Conservation (phyloP, 208 protist species). For the Herpetomonas samuelpessoai region DNA sequence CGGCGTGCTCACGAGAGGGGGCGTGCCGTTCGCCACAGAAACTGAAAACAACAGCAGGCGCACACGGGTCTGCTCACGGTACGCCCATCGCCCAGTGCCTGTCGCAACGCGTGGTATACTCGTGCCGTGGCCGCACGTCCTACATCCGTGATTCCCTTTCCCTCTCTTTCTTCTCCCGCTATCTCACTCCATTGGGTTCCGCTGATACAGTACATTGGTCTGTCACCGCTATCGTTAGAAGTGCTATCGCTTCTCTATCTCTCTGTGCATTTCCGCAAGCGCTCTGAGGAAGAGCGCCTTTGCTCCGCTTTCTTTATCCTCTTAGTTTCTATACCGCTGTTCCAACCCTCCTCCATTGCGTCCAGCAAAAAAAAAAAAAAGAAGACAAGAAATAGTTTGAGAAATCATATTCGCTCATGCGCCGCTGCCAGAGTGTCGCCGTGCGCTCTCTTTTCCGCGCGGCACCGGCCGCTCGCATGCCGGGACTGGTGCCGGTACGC, state of each 20-base stretch:
- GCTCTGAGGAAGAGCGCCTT: not conserved
- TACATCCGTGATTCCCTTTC: too few species aligned
- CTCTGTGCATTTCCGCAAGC: not conserved
- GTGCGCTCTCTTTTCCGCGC: not conserved
- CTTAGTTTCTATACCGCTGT: not conserved
- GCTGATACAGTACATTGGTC: too few species aligned
- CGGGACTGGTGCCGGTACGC: not conserved
- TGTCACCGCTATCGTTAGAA: too few species aligned
- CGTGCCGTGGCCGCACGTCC: too few species aligned
- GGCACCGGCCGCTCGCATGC: constrained; percentile 14
- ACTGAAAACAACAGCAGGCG: too few species aligned
- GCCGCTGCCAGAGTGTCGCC: not conserved
- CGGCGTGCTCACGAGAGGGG: too few species aligned
- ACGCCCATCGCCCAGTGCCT: too few species aligned
- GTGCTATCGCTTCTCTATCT: constrained; percentile 1
- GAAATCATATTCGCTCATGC: not conserved
- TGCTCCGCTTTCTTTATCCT: not conserved
- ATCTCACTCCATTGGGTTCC: too few species aligned
- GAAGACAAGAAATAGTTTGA: not conserved
- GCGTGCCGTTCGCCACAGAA: too few species aligned
- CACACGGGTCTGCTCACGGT: too few species aligned
- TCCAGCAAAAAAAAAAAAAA: not conserved
- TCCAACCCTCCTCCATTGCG: not conserved
- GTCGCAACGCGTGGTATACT: too few species aligned
- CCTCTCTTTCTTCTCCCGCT: too few species aligned